A percentile compares a stretch with the other conserved stretches of the same genome.
These are phyloP conservation scores for Petunia secreta DNA, from an alignment of 257 asterid genomes.

Conservation along the genomic window DNA sequence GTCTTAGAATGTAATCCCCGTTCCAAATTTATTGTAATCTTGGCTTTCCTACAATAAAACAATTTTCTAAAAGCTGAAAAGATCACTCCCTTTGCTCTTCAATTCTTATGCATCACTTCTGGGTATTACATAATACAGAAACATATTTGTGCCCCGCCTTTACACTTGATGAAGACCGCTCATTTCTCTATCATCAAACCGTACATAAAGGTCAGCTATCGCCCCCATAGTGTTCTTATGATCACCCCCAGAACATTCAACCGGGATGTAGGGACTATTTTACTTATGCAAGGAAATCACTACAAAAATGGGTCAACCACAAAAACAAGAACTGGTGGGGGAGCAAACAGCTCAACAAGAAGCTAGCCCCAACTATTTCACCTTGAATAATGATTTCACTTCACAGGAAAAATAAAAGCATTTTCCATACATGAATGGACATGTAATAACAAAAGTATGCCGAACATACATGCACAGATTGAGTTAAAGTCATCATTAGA, in stretches of 20 bases:
- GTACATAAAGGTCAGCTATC: constrained; percentile 6
- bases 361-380: neutral
- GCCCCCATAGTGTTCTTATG: neutral
- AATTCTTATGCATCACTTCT: neutral
- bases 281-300: constrained; percentile 1
- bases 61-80: neutral
- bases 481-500: neutral
- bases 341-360: neutral
- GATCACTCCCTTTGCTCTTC: constrained; percentile 14
- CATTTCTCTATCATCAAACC: neutral
- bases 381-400: neutral
- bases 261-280: neutral
- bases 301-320: neutral
- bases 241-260: neutral
- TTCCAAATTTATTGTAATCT: neutral
- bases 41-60: neutral
- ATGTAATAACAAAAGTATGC: neutral
- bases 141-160: neutral
- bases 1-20: constrained; percentile 12
- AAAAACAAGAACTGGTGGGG: neutral
- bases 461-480: neutral
- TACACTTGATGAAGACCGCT: neutral
- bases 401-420: neutral
- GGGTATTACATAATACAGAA: neutral
- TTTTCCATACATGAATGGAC: neutral